Base-by-base conservation (phyloP, 129 eudicot species). In the Ambrosia trifida region DNA sequence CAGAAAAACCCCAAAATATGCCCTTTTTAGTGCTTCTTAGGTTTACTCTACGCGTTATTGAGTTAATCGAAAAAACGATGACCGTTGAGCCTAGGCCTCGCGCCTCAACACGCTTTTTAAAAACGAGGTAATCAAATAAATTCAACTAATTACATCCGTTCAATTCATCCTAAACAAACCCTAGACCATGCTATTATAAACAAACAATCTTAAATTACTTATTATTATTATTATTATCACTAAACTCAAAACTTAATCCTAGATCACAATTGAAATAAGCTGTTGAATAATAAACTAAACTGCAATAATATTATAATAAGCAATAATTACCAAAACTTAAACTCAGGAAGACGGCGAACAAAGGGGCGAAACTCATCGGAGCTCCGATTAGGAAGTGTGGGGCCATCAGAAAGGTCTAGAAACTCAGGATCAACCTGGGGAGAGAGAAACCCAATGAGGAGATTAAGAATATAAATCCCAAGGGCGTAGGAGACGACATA, bases 351-450 rank as follows among this genome's bases (percentile, higher is more conserved):
- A 17, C 89, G 85, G 56, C 93, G 94, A 77, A 88, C 96, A 73
- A 91, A 91, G 13, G 97, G 97, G 30, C 97, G 97, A 57, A 86
- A 91, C 91, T 91, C 97, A 56, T 91, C 97, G 59, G 91, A 79
- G 73, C 61, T 77, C 20, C 87, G 76, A 36, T 78, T 68, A 10
- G 97, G 97, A 2, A 91, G 81, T 5, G 85, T 45, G 7, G 97
- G 89, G 8, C 86, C 97, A 66, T 80, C 90, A 20, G 83, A 52
- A 19, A 79, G 73, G 41, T 75, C 82, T 76, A 75, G 83, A 46
- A 83, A 77, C 49, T 84, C 89, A 9, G 97, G 97, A 76, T 91
- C 97, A 47, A 82, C 91, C 79, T 86, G 93, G 77, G 97, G 97
- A 72, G 96, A 88, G 28, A 91, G 83, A 64, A 91, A 91, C 40